Evolutionary conservation across 2,329 filamentous ascomycete species (phyloP).

Genomic region (Tympanopsis confertula): DNA sequence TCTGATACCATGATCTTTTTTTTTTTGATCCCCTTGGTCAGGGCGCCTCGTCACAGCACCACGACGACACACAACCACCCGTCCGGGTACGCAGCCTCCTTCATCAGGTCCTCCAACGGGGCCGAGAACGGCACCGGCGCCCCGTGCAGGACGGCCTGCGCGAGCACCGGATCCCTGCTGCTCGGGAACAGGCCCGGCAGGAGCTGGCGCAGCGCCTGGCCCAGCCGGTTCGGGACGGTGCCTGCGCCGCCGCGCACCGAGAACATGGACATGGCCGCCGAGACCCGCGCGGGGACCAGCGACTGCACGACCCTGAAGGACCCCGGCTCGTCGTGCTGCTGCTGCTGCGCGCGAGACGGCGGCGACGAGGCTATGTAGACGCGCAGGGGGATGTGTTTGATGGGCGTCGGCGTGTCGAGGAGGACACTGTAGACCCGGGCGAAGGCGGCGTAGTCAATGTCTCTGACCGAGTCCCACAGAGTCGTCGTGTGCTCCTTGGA

Average conservation of each 20-base stretch:
- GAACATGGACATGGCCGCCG: too few relatives aligned
- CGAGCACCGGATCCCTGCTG: slow-evolving; percentile 70
- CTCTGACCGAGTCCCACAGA: slow-evolving; percentile 70
- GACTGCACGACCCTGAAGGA: slow-evolving; percentile 67
- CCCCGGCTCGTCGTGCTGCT: slow-evolving; percentile 16
- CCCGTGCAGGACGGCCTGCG: slow-evolving; percentile 76
- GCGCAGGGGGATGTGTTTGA: slow-evolving; percentile 77
- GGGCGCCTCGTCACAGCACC: slow-evolving; percentile 61
- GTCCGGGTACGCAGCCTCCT: slow-evolving; percentile 76
- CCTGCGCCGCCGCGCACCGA: neutral
- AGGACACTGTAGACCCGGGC: slow-evolving; percentile 65
- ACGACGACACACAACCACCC: slow-evolving; percentile 82
- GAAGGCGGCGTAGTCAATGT: slow-evolving; percentile 65
- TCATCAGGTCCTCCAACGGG: slow-evolving; percentile 71
- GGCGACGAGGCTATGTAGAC: slow-evolving; percentile 70
- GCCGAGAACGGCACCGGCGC: slow-evolving; percentile 70
- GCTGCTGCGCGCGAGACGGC: slow-evolving; percentile 20
- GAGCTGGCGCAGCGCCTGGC: slow-evolving; percentile 62
- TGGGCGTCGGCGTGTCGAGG: slow-evolving; percentile 60
- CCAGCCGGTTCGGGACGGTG: slow-evolving; percentile 41
- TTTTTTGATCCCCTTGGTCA: too few relatives aligned
- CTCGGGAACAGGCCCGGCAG: slow-evolving; percentile 81
- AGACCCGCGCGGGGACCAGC: slow-evolving; percentile 55
- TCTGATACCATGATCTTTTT: too few relatives aligned
- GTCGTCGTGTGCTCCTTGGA: slow-evolving; percentile 73